Base-by-base conservation (phyloP, 768 basidiomycete genomes). In the Rhizopogon salebrosus region DNA sequence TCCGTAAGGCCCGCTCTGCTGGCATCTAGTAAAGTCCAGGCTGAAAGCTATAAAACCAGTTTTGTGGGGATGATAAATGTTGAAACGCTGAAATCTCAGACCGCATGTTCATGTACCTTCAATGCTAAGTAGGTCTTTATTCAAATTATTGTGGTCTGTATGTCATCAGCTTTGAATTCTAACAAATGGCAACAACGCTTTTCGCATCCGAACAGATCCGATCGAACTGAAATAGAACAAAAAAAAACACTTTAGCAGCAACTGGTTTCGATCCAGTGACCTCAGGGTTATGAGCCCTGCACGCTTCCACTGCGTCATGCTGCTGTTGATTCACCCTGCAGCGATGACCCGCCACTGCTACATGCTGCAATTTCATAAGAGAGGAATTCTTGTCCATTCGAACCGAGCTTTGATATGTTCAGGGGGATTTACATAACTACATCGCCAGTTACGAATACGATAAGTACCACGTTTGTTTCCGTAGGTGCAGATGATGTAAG, bases 181-280 rank as follows among this genome's bases (percentile, higher is more conserved):
- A 54, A 56, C 34, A 56, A 27, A 35, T 31, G 43, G 43, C 18
- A 56, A 56, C 52, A 54, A 56, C 45, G 27, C n/a, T 31, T 36
- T 13, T 20, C 5, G 31, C 31, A 23, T 24, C 41, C 27, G 10
- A 36, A 40, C 20, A 27, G 27, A 27, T 27, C 27, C 27, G 31
- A 11, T 11, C 11, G 27, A 35, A 18, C 22, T 34, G 1, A 31
- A 41, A 26, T 24, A 51, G 5, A 4, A 36, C 6, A 38, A 34
- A 48, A 49, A 23, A 41, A 27, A 24, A 29, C 41, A 2, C 16
- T 6, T 31, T 64, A 62, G 63, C 64, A 64, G 58, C 63, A 64
- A 59, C 64, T 61, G 53, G 63, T 64, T 64, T 64, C 63, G 63
- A 64, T 64, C 63, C 52, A 66, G 64, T 54, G 63, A 64, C 64